Evolutionary conservation across 805 yeast genomes (phyloP).

Genomic region (Kregervanrija fluxuum): DNA sequence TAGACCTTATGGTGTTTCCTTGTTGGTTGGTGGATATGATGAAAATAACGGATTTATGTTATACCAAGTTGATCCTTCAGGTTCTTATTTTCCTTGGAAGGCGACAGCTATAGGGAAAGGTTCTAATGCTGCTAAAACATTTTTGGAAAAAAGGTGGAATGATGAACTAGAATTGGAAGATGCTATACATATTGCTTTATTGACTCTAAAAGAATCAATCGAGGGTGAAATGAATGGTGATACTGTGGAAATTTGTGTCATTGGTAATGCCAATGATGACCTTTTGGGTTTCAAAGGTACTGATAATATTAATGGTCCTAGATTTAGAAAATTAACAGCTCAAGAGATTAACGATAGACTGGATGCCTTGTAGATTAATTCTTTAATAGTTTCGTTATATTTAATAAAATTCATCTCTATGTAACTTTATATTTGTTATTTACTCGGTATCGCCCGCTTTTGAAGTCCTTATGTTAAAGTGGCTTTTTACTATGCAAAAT

Average conservation of each 20-base stretch:
- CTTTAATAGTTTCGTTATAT: neutral
- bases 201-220: constrained; percentile 91
- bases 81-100: constrained; percentile 98
- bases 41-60: constrained; percentile 61
- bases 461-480: neutral
- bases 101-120: constrained; percentile 99
- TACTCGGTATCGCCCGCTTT: too few relatives aligned
- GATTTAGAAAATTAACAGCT: constrained; percentile 75
- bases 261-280: constrained; percentile 77
- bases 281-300: constrained; percentile 84
- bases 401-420: neutral
- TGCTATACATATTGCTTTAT: constrained; percentile 91
- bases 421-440: neutral
- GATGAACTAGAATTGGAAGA: constrained; percentile 96
- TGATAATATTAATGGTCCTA: constrained; percentile 70
- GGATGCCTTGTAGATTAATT: constrained; percentile 59
- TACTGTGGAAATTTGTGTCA: constrained; percentile 84
- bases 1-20: constrained; percentile 96
- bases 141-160: constrained; percentile 96
- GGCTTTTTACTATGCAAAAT: neutral
- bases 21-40: constrained; percentile 91
- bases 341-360: constrained; percentile 95
- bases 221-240: constrained; percentile 98
- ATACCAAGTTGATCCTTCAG: constrained; percentile 97
- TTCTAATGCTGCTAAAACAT: constrained; percentile 92